These are phyloP conservation scores for Elongisporangium undulatum DNA, from an alignment of 352 stramenopile genomes.

Conservation along the genomic window DNA sequence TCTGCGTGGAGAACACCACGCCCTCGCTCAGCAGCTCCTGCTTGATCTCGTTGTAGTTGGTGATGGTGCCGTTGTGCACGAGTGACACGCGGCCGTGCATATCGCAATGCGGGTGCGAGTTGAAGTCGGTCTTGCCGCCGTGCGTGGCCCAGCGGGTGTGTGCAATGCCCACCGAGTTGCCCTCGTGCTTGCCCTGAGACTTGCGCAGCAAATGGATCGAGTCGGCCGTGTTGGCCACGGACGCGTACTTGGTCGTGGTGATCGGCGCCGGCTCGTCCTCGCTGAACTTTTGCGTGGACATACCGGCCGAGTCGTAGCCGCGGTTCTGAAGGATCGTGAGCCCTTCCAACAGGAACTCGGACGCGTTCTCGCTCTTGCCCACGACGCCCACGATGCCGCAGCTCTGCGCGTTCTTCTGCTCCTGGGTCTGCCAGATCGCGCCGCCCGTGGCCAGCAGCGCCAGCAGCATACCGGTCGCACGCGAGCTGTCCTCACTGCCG, in stretches of 20 bases:
- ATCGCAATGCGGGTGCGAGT: constrained; percentile 98
- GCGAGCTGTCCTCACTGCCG: constrained; percentile 1
- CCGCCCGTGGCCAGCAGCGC: constrained; percentile 15
- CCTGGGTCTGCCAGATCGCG: constrained; percentile 5
- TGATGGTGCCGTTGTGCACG: constrained; percentile 99
- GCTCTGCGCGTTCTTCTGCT: constrained; percentile 25
- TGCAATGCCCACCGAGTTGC: constrained; percentile 95
- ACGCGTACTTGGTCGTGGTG: constrained; percentile 95
- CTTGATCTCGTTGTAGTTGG: constrained; percentile 94
- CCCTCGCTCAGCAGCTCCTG: constrained; percentile 83
- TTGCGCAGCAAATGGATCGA: constrained; percentile 88
- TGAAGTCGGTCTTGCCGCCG: constrained; percentile 96
- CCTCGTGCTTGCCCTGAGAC: constrained; percentile 63
- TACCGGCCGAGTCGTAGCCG: constrained; percentile 97
- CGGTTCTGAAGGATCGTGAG: constrained; percentile 92
- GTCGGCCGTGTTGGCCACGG: constrained; percentile 86
- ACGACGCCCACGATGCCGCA: constrained; percentile 83
- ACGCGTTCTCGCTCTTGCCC: constrained; percentile 55
- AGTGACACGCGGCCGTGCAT: constrained; percentile 91
- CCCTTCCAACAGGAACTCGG: constrained; percentile 80
- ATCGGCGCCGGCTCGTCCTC: constrained; percentile 39
- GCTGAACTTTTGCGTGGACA: constrained; percentile 87
- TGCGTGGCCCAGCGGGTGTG: constrained; percentile 99
- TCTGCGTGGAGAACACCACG: constrained; percentile 94
- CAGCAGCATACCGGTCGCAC: constrained; percentile 7